Evolutionary conservation across 768 basidiomycete genomes (phyloP).

Genomic region (Leccinum barrowsii): DNA sequence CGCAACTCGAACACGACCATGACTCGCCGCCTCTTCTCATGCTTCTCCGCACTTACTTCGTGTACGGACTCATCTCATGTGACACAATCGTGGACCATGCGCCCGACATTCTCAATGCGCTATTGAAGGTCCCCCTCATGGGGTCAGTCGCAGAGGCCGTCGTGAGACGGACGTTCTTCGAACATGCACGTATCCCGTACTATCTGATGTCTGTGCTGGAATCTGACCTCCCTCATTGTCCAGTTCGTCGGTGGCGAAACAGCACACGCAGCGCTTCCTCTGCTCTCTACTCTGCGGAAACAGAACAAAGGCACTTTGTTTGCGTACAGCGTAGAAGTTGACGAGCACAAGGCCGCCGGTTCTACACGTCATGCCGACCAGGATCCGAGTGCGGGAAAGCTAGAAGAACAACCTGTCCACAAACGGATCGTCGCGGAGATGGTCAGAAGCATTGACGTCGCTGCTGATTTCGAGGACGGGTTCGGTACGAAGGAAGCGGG

Average conservation of each 20-base stretch:
- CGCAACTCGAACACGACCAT: not conserved
- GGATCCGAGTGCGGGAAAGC: not conserved
- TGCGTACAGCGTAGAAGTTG: slow-evolving; percentile 84
- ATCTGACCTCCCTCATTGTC: not conserved
- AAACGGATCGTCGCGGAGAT: slow-evolving; percentile 74
- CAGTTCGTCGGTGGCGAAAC: slow-evolving; percentile 91
- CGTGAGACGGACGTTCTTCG: slow-evolving; percentile 81
- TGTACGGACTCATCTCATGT: slow-evolving; percentile 78
- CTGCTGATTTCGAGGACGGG: slow-evolving; percentile 74
- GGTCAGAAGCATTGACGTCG: slow-evolving; percentile 69
- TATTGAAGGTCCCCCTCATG: slow-evolving; percentile 51
- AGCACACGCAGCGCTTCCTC: slow-evolving; percentile 60
- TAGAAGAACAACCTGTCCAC: slow-evolving; percentile 38
- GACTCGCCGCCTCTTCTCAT: slow-evolving; percentile 29
- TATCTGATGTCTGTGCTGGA: not conserved
- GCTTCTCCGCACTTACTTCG: slow-evolving; percentile 71
- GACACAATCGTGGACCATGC: slow-evolving; percentile 75
- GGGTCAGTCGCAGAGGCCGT: slow-evolving; percentile 61
- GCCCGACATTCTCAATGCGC: slow-evolving; percentile 55
- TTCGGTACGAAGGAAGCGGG: slow-evolving; percentile 20
- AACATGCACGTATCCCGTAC: slow-evolving; percentile 50
- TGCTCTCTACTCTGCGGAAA: slow-evolving; percentile 57
- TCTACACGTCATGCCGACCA: not conserved
- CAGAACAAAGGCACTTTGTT: slow-evolving; percentile 75
- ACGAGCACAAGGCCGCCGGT: slow-evolving; percentile 51